Conservation (phyloP, 1,284 basidiomycete species). For the Filobasidium uniguttulatum region DNA sequence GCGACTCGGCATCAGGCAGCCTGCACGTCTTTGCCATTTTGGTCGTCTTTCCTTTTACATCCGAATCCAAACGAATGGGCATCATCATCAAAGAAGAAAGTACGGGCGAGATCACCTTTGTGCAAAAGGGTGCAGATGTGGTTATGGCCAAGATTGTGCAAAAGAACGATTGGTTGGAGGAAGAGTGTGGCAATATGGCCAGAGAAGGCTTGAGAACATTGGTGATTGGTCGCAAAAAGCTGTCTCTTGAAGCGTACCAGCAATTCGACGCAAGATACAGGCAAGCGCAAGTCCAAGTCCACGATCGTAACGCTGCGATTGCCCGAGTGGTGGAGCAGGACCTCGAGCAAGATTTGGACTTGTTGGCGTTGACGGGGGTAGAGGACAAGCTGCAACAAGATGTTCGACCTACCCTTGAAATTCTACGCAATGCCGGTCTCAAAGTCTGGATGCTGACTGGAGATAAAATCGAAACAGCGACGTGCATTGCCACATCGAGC, state of each 20-base stretch:
- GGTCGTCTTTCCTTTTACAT: conserved; percentile 94
- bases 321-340: conserved; percentile 55
- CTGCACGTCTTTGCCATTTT: conserved; percentile 69
- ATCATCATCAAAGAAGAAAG: conserved; percentile 74
- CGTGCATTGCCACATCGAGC: conserved; percentile 94
- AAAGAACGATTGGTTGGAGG: conserved; percentile 97
- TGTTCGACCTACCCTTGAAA: conserved; percentile 82
- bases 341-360: conserved; percentile 77
- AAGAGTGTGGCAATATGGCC: conserved; percentile 98
- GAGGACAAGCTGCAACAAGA: conserved; percentile 98
- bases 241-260: conserved; percentile 55
- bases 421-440: conserved; percentile 88
- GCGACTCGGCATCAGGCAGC: conserved; percentile 50
- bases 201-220: conserved; percentile 88
- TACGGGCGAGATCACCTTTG: conserved; percentile 67
- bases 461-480: conserved; percentile 98
- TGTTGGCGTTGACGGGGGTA: conserved; percentile 89
- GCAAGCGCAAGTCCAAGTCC: conserved; percentile 59
- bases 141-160: conserved; percentile 92
- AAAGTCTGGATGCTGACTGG: conserved; percentile 99
- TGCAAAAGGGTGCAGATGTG: conserved; percentile 95
- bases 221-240: conserved; percentile 71
- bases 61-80: conserved; percentile 97
- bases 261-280: conserved; percentile 66
- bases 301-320: conserved; percentile 72